Base-by-base conservation (phyloP, 2,329 filamentous ascomycete species). In the Fusarium nematophilum region DNA sequence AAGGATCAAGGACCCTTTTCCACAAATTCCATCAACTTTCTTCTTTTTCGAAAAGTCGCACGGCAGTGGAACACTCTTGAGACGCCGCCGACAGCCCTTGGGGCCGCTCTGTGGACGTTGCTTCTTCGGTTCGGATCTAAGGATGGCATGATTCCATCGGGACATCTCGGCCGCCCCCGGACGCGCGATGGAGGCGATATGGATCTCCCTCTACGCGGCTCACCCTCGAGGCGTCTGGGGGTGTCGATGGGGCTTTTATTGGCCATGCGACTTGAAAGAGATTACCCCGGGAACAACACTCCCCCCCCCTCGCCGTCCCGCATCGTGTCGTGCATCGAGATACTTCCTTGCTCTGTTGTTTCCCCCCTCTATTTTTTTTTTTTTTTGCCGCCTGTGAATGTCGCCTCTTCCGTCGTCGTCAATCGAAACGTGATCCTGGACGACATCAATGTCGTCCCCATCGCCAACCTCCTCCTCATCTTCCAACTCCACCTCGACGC, bases 71-170 rank as follows among this genome's bases (percentile, higher is more conserved):
- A n/a, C 29, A 45, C 39, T 15, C 30, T 29, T 25, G 30, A 36
- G 29, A 43, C 47, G 23, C 21, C n/a, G n/a, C n/a, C n/a, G n/a
- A n/a, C n/a, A n/a, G n/a, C n/a, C n/a, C n/a, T n/a, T 31, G n/a
- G 27, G 38, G 29, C 15, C 42, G 27, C n/a, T 29, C 37, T 44
- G 58, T 54, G 34, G 42, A 44, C 9, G 29, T 54, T 15, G 10
- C 15, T 14, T 26, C 18, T 39, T 51, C 52, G 55, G 60, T 45
- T 60, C 64, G 47, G 51, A 62, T 69, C 57, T 27, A 54, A 57
- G 45, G 42, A 69, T 70, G 67, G 56, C 67, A 64, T 68, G 67
- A 70, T 70, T 65, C 49, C 37, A 50, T 70, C 67, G 64, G 67
- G 57, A 70, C 59, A 64, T 53, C 64, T 58, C 67, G 67, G 65